Evolutionary conservation across 2,329 filamentous ascomycete genomes (phyloP), one percentile per base, ranked within the genome.

Genomic region (Coniella vitis): DNA sequence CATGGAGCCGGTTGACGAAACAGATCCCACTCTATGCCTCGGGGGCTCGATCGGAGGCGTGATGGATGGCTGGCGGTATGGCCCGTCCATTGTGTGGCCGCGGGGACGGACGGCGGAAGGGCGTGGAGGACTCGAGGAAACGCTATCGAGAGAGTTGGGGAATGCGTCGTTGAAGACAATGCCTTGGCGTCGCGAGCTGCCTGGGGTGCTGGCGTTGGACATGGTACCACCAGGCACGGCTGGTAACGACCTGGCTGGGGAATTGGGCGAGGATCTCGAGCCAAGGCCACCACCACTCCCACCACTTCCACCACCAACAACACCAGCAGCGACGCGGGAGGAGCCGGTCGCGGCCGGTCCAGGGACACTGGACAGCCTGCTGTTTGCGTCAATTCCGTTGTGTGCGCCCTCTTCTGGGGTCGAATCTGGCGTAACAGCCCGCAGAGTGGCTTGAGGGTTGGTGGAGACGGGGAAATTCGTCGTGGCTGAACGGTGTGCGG

Each of bases 11-110:
- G 80, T 74, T 32, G 83, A 84, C 57, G 84, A 83, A 57, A 88
- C 79, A 22, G 85, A 88, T 43, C 84, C 83, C 38, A 88, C 78
- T 45, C 84, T 76, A 57, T 83, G 78, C 45, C 84, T 76, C 56
- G 69, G 43, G 14, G 17, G 73, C 51, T 80, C 76, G 32, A 62
- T 51, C 4, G 63, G 56, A n/a, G 66, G 61, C 32, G 66, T 60
- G 12, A 67, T 60, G 16, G 61, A 63, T 45, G 61, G 52, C 47
- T 70, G 73, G 36, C 77, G 71, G 61, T 75, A 69, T 32, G 74
- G 68, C 38, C 73, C 71, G 56, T 81, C 78, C 68, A 82, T 71
- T 13, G 78, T 82, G 53, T 77, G 73, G 3, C 77, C 81, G 51
- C 78, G 71, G 31, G 76, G 75, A 38, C 78, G 69, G 47, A 72